phyloP scores from a whole-genome alignment of 306 rosid genomes.

The Arachis stenosperma region DNA sequence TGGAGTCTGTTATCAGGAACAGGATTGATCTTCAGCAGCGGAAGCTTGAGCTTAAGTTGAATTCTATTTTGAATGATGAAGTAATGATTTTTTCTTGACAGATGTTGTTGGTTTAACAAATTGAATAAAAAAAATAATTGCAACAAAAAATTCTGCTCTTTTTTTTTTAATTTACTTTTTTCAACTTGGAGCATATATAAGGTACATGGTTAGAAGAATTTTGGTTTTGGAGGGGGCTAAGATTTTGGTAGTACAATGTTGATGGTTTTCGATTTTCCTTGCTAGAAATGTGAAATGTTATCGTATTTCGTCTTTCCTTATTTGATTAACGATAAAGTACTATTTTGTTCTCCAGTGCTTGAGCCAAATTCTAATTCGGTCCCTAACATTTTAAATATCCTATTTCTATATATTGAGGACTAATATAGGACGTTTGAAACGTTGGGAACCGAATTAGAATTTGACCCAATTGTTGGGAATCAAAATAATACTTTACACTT shows the following conservation, averaged over 20 bases:
- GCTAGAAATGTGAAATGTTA: constrained; percentile 15
- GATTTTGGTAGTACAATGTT: not conserved
- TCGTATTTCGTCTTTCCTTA: not conserved
- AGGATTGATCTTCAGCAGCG: constrained; percentile 74
- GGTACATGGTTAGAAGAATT: constrained; percentile 1
- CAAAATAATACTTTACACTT: not conserved
- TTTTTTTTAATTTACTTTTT: not conserved
- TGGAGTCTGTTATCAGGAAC: constrained; percentile 83
- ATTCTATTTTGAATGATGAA: constrained; percentile 73
- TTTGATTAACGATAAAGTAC: too few relatives aligned
- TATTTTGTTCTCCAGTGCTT: too few relatives aligned
- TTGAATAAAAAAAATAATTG: not conserved
- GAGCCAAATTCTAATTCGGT: too few relatives aligned
- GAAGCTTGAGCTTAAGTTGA: constrained; percentile 79
- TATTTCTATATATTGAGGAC: too few relatives aligned
- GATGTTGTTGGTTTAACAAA: constrained; percentile 7
- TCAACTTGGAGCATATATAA: constrained; percentile 7
- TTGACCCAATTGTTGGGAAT: too few relatives aligned
- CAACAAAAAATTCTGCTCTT: not conserved
- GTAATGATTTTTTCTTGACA: constrained; percentile 49
- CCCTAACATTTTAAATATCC: too few relatives aligned
- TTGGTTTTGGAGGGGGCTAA: constrained; percentile 6
- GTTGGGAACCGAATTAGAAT: too few relatives aligned
- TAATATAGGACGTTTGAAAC: too few relatives aligned
- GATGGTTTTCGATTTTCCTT: constrained; percentile 24